Evolutionary conservation across 2,329 filamentous ascomycete genomes (phyloP), one percentile per base, ranked within the genome.

Genomic region (Endoconidiophora polonica): DNA sequence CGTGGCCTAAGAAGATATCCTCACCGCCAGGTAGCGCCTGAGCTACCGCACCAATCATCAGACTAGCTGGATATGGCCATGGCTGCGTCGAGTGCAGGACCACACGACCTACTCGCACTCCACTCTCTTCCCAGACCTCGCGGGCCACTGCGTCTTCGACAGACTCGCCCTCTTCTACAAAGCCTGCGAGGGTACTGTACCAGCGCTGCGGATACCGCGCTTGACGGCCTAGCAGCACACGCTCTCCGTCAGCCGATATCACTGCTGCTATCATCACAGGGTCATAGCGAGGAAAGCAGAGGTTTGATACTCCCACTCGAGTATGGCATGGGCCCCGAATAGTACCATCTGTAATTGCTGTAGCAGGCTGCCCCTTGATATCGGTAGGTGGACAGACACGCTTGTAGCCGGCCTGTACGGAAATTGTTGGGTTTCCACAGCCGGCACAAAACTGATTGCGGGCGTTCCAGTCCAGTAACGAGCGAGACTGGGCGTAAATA

Each of bases 201-300:
- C 83, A 94, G 62, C 83, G 62, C 1, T 76, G 71, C 1, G 91
- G 91, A 74, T 81, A 98, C 48, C 85, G 76, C 65, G 83, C 84
- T 60, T 85, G 79, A 12, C 91, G 80, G 37, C 91, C 91, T 0
- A 98, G 80, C 5, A 98, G 76, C 38, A 94, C 67, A 54, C 78
- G 77, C 56, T 80, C 74, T 46, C 83, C 83, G 57, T 93, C 85
- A 46, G 80, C 72, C 48, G 83, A 93, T 29, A 96, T 76, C 9
- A 95, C 81, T 0, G 88, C 90, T 67, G 93, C 88, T 66, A 98
- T 98, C 62, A 96, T 87, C 24, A 86, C 94, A 1, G 88, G 87
- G 59, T 95, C 88, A 2, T 90, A 95, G 46, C 88, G 78, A 2
- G 90, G 90, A 70, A 95, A 96, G 60, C 75, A 82, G 48, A 95